phyloP scores from a whole-genome alignment of 1,284 basidiomycete species.

The Boletus sp. region DNA sequence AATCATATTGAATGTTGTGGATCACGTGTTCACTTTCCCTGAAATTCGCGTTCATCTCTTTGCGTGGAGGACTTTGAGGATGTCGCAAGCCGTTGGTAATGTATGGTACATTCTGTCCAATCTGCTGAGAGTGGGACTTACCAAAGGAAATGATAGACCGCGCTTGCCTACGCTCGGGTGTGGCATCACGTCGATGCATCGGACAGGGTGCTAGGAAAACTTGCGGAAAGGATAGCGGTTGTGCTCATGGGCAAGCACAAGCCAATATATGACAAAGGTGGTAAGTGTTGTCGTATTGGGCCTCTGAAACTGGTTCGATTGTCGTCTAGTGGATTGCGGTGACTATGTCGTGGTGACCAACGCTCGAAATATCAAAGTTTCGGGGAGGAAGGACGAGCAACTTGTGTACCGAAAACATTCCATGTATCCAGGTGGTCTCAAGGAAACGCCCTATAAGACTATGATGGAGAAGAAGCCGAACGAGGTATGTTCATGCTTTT shows the following conservation, averaged over 20 bases:
- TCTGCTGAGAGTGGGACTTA: background rate
- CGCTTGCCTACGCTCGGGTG: constrained; percentile 87
- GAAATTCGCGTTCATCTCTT: background rate
- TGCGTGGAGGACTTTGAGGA: constrained; percentile 23
- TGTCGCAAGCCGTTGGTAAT: constrained; percentile 69
- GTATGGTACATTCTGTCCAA: constrained; percentile 38
- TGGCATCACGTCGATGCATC: constrained; percentile 97
- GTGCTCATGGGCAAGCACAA: constrained; percentile 99
- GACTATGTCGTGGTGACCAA: constrained; percentile 99
- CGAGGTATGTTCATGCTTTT: constrained; percentile 63
- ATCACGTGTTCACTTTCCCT: background rate
- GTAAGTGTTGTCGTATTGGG: constrained; percentile 44
- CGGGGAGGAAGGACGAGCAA: constrained; percentile 88
- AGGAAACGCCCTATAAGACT: constrained; percentile 80
- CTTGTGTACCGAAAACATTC: constrained; percentile 89
- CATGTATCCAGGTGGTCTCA: constrained; percentile 93
- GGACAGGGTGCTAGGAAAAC: constrained; percentile 87
- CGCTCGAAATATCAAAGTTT: constrained; percentile 80
- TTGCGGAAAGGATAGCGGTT: constrained; percentile 91
- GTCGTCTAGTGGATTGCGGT: constrained; percentile 78
- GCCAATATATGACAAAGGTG: constrained; percentile 91
- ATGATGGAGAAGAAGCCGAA: constrained; percentile 88
- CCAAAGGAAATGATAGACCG: constrained; percentile 60
- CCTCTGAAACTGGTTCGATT: background rate
- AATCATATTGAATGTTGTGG: background rate